phyloP scores from a whole-genome alignment of 306 rosid genomes.

The Lablab purpureus region DNA sequence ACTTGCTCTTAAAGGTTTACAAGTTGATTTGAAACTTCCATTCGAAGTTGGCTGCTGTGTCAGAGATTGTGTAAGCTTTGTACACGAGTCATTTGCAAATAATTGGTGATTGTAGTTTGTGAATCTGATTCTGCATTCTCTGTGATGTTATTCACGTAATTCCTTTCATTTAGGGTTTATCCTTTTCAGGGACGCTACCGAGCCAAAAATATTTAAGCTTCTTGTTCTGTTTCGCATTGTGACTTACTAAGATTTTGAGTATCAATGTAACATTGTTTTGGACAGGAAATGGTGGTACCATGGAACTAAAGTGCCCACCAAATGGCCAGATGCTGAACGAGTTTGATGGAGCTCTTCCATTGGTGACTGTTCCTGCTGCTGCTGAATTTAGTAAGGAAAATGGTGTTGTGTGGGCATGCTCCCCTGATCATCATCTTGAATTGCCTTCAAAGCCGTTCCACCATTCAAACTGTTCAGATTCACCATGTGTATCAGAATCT shows the following conservation, averaged over 20 bases:
- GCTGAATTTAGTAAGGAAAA: constrained; percentile 80
- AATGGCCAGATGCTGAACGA: constrained; percentile 66
- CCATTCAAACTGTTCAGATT: constrained; percentile 90
- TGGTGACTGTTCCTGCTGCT: constrained; percentile 78
- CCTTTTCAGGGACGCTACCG: constrained; percentile 6
- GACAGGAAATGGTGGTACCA: constrained; percentile 65
- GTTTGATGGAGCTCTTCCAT: constrained; percentile 73
- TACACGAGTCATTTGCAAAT: constrained; percentile 19
- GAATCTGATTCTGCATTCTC: constrained; percentile 15
- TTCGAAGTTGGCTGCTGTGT: constrained; percentile 28
- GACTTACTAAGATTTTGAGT: constrained; percentile 2
- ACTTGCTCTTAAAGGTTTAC: constrained; percentile 18
- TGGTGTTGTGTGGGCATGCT: constrained; percentile 82
- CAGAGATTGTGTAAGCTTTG: constrained; percentile 27
- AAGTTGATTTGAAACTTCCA: constrained; percentile 29
- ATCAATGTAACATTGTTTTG: constrained; percentile 39
- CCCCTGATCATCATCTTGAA: constrained; percentile 91
- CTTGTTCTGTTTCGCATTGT: constrained; percentile 17
- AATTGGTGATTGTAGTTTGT: constrained; percentile 36
- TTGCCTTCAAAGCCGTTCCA: constrained; percentile 81
- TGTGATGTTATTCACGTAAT: constrained; percentile 8
- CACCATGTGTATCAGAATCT: constrained; percentile 95
- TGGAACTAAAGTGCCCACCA: constrained; percentile 70
- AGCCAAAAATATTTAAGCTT: constrained; percentile 5
- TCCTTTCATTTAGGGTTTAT: constrained; percentile 26